Conservation (phyloP, 2,329 filamentous ascomycete species). For the Ophiocordyceps australis region DNA sequence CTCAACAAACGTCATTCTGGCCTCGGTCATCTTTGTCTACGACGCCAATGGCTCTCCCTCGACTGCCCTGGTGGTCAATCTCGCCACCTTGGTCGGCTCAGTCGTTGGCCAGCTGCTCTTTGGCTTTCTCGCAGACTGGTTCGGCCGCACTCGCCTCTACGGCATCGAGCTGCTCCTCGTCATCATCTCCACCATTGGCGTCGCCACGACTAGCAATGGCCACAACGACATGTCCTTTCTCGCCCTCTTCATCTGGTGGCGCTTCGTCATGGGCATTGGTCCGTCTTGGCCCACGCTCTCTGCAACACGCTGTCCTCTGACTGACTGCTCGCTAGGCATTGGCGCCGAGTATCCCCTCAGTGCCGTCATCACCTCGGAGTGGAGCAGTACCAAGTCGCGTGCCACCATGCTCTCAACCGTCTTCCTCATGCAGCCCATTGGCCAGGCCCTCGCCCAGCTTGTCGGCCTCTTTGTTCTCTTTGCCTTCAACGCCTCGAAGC, state of each 20-base stretch:
- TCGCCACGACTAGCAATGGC: constrained; percentile 31
- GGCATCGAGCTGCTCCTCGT: constrained; percentile 37
- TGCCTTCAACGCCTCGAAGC: constrained; percentile 21
- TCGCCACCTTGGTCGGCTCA: constrained; percentile 32
- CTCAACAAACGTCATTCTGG: constrained; percentile 34
- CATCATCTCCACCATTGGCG: constrained; percentile 36
- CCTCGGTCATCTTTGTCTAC: constrained; percentile 32
- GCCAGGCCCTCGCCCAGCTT: constrained; percentile 45
- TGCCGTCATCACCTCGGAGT: constrained; percentile 52
- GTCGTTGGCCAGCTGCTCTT: constrained; percentile 32
- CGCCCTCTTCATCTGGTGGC: constrained; percentile 32
- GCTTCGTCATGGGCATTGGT: constrained; percentile 36
- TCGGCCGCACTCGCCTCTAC: constrained; percentile 34
- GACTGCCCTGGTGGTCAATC: constrained; percentile 28
- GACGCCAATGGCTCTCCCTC: constrained; percentile 25
- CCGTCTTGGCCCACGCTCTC: constrained; percentile 3
- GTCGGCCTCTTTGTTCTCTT: constrained; percentile 36
- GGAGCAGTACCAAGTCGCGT: constrained; percentile 40
- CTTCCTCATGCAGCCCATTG: constrained; percentile 52
- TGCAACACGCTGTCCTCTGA: not conserved
- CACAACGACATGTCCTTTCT: constrained; percentile 30
- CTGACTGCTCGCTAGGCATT: constrained; percentile 22
- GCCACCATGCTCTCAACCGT: constrained; percentile 50
- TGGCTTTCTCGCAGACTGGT: constrained; percentile 33
- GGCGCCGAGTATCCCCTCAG: constrained; percentile 52